Percentiles rank a stretch among this genome's conserved stretches.
These are phyloP conservation scores for Ceratobasidium sp. DNA, from an alignment of 1,284 basidiomycete species.

Conservation along the genomic window DNA sequence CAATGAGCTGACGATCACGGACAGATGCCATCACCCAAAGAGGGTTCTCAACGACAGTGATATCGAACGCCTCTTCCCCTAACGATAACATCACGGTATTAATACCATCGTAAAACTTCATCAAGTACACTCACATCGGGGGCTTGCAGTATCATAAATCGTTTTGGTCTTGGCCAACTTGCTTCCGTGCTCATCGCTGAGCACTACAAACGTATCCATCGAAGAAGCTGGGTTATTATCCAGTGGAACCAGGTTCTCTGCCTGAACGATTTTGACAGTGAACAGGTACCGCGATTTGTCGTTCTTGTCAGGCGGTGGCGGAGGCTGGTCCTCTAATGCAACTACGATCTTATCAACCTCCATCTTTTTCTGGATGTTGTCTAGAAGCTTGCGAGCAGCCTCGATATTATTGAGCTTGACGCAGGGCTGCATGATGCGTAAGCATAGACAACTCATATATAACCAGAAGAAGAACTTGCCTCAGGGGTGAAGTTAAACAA, in stretches of 20 bases:
- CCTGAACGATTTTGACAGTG: constrained; percentile 92
- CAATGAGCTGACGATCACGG: constrained; percentile 88
- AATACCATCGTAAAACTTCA: constrained; percentile 14
- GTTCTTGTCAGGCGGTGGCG: constrained; percentile 77
- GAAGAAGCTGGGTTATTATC: constrained; percentile 78
- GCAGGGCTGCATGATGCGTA: constrained; percentile 72
- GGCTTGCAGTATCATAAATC: constrained; percentile 90
- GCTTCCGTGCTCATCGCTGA: constrained; percentile 92
- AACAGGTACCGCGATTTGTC: constrained; percentile 84
- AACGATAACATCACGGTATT: constrained; percentile 29
- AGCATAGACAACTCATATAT: not conserved
- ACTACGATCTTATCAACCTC: constrained; percentile 90
- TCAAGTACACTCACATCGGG: constrained; percentile 76
- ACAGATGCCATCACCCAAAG: constrained; percentile 98
- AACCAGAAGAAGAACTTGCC: constrained; percentile 47
- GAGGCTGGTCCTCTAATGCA: constrained; percentile 68
- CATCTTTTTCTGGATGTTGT: constrained; percentile 93
- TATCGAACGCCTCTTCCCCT: constrained; percentile 98
- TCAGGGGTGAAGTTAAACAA: constrained; percentile 92
- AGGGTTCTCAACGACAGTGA: constrained; percentile 84
- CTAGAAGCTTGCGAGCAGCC: constrained; percentile 88
- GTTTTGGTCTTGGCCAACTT: constrained; percentile 95
- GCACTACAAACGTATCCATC: constrained; percentile 92
- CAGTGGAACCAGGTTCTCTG: constrained; percentile 81
- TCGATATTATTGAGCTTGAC: constrained; percentile 99